Conservation (phyloP, 345 rosid species). For the Geranium rotundifolium region DNA sequence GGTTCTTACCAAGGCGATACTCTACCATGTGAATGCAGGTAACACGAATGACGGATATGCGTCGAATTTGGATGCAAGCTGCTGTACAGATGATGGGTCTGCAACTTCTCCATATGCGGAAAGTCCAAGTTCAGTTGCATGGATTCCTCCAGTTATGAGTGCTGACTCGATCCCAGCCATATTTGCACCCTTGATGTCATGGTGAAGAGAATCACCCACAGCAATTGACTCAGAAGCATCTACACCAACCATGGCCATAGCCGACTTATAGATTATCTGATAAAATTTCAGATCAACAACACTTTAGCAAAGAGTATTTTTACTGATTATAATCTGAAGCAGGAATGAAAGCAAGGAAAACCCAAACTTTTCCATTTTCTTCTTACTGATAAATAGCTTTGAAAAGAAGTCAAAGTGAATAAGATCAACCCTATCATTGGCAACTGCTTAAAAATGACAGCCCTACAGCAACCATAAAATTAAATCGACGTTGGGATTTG, state of each 20-base stretch:
- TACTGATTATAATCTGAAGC: too few species aligned
- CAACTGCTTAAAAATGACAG: too few species aligned
- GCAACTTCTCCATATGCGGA: constrained; percentile 48
- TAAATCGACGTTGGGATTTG: too few species aligned
- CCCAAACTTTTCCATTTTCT: too few species aligned
- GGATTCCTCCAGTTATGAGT: constrained; percentile 70
- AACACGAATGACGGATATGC: constrained; percentile 57
- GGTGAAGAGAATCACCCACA: constrained; percentile 89
- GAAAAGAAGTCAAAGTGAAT: too few species aligned
- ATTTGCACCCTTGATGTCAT: constrained; percentile 86
- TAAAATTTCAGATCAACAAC: not conserved
- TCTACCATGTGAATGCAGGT: constrained; percentile 68
- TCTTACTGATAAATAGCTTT: too few species aligned
- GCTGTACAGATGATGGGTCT: constrained; percentile 39
- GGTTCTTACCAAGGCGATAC: constrained; percentile 5
- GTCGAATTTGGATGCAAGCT: constrained; percentile 47
- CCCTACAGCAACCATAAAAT: too few species aligned
- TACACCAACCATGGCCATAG: constrained; percentile 57
- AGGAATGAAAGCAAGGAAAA: too few species aligned
- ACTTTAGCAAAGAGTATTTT: not conserved
- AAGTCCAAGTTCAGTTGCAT: constrained; percentile 69
- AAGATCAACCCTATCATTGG: too few species aligned
- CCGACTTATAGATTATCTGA: constrained; percentile 76
- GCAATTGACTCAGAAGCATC: constrained; percentile 50
- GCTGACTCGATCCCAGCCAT: constrained; percentile 62